phyloP scores from a whole-genome alignment of 257 asterid species.

The Scutellaria galericulata region DNA sequence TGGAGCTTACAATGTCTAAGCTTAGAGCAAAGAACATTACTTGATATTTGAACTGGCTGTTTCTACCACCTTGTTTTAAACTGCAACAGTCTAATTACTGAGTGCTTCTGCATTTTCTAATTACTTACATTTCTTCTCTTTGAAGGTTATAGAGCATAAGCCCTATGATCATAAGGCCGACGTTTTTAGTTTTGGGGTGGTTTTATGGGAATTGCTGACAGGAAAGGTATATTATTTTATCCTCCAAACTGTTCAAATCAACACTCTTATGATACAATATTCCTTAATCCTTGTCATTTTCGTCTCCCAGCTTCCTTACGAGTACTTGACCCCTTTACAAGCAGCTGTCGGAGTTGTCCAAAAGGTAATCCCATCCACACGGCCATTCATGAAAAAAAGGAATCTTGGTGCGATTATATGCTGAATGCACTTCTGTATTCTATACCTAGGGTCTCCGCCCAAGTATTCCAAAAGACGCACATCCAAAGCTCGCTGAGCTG shows the following conservation, averaged over 20 bases:
- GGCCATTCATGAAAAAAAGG: neutral
- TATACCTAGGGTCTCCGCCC: constrained; percentile 79
- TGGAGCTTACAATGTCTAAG: no score
- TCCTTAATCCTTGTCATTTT: neutral
- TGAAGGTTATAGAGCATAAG: constrained; percentile 89
- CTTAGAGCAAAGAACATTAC: no score
- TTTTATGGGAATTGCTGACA: constrained; percentile 89
- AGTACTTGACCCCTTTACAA: constrained; percentile 90
- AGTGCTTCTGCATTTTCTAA: neutral
- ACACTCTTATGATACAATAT: neutral
- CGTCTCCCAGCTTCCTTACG: constrained; percentile 81
- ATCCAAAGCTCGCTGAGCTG: constrained; percentile 76
- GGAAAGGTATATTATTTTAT: constrained; percentile 70
- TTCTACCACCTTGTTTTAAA: neutral
- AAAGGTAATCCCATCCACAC: constrained; percentile 56
- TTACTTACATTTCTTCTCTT: constrained; percentile 44
- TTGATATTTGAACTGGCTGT: neutral
- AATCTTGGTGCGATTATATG: neutral
- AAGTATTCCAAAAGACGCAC: constrained; percentile 76
- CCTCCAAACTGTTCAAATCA: neutral
- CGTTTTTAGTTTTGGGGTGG: constrained; percentile 90
- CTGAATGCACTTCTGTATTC: constrained; percentile 8
- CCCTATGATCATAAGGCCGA: constrained; percentile 97
- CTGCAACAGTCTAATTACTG: constrained; percentile 12
- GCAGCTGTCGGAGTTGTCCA: constrained; percentile 99